Evolutionary conservation across 2,329 filamentous ascomycete species (phyloP).

Genomic region (Aplosporella prunicola): DNA sequence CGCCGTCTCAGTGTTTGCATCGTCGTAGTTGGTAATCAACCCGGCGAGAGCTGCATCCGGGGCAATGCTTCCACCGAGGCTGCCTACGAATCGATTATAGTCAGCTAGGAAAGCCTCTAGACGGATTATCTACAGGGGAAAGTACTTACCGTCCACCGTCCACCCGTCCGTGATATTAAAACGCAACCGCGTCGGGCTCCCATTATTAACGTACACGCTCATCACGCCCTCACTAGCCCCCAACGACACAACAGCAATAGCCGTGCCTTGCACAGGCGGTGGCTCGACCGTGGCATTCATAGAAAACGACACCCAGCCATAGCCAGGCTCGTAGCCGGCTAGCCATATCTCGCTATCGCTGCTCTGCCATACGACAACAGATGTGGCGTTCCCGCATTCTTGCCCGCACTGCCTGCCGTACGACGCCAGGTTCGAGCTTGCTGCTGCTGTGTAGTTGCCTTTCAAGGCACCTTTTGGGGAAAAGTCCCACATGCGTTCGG

Average conservation of each 20-base stretch:
- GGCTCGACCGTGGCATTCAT: not conserved
- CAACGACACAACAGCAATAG: constrained; percentile 1
- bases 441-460: not conserved
- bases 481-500: constrained; percentile 1
- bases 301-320: constrained; percentile 1
- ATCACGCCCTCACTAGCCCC: constrained; percentile 1
- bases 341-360: not conserved
- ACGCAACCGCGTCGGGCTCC: constrained; percentile 2
- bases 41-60: not conserved
- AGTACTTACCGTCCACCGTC: not conserved
- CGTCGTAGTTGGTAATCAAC: constrained; percentile 6
- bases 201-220: constrained; percentile 3
- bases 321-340: not conserved
- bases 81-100: not conserved
- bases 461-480: not conserved
- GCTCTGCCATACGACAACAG: constrained; percentile 1
- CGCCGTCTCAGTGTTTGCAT: not conserved
- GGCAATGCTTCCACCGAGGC: not conserved
- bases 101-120: not conserved
- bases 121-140: not conserved
- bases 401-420: constrained; percentile 2
- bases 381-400: constrained; percentile 1
- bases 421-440: constrained; percentile 1
- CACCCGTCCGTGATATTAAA: constrained; percentile 5
- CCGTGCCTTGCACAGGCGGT: not conserved